Evolutionary conservation across 305 asterid genomes (phyloP).

Genomic region (Andrographis paniculata): DNA sequence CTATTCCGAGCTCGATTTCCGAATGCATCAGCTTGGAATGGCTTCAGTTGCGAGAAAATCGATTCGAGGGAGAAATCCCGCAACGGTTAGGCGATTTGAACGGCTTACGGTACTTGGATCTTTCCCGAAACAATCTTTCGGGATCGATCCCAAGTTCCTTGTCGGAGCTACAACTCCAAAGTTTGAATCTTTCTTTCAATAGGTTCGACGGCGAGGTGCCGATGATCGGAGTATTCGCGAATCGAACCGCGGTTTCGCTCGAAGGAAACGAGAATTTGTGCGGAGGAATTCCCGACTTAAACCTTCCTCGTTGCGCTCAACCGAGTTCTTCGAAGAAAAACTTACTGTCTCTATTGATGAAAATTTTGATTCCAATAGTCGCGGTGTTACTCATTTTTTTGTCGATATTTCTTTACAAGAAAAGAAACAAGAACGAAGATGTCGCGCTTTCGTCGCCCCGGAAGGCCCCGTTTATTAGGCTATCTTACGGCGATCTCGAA

Average conservation of each 20-base stretch:
- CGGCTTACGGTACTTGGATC: constrained; percentile 17
- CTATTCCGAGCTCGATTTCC: constrained; percentile 19
- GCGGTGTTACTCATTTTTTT: neutral
- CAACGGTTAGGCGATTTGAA: constrained; percentile 11
- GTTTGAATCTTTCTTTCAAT: constrained; percentile 25
- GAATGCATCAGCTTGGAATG: constrained; percentile 12
- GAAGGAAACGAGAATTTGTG: constrained; percentile 19
- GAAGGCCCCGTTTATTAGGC: constrained; percentile 10
- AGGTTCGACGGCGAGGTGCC: constrained; percentile 24
- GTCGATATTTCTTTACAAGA: constrained; percentile 2
- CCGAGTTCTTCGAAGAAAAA: constrained; percentile 1
- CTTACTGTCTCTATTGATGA: neutral
- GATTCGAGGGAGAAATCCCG: constrained; percentile 24
- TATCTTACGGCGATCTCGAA: constrained; percentile 16
- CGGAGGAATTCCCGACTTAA: constrained; percentile 22
- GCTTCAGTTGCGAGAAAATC: constrained; percentile 16
- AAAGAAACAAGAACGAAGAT: neutral
- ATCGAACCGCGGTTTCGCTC: constrained; percentile 17
- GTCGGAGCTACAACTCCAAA: constrained; percentile 10
- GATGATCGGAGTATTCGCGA: constrained; percentile 14
- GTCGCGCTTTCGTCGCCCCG: neutral
- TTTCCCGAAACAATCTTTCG: constrained; percentile 23
- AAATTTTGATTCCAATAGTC: constrained; percentile 7
- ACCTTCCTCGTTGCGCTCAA: constrained; percentile 17
- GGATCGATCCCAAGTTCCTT: constrained; percentile 24